phyloP scores from a whole-genome alignment of 345 rosid species.

The Euphorbia tirucalli region DNA sequence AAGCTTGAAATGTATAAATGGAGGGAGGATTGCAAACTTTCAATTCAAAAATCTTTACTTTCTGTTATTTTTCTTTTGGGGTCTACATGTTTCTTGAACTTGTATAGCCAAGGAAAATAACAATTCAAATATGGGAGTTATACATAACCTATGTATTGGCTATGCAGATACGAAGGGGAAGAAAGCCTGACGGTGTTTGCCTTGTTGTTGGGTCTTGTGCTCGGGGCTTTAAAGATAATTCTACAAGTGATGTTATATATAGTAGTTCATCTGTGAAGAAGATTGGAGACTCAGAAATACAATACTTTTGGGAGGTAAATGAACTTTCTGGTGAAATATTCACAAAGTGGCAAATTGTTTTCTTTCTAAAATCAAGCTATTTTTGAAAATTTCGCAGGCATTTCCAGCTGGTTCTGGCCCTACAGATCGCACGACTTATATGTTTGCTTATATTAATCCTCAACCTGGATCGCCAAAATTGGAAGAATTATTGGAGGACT shows the following conservation, averaged over 20 bases:
- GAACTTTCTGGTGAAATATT: constrained; percentile 4
- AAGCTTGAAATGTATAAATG: neutral
- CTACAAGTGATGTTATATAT: constrained; percentile 78
- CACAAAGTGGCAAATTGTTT: neutral
- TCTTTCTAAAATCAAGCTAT: constrained; percentile 10
- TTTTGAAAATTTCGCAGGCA: constrained; percentile 51
- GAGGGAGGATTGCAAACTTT: neutral
- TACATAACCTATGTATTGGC: neutral
- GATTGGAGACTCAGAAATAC: constrained; percentile 67
- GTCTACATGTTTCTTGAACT: neutral
- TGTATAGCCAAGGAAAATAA: neutral
- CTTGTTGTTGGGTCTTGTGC: constrained; percentile 97
- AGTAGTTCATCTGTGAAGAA: constrained; percentile 70
- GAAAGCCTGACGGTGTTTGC: constrained; percentile 92
- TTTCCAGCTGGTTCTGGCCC: constrained; percentile 97
- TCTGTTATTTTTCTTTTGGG: neutral
- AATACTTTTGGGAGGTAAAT: constrained; percentile 92
- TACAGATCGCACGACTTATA: constrained; percentile 85
- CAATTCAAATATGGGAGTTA: neutral
- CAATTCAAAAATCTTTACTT: neutral
- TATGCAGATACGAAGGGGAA: constrained; percentile 68
- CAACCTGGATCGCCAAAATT: constrained; percentile 68
- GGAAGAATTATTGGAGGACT: constrained; percentile 83
- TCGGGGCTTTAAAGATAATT: constrained; percentile 71
- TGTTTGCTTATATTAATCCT: constrained; percentile 91